These are phyloP conservation scores for Russula brevipes DNA, from an alignment of 768 basidiomycete genomes.

Conservation along the genomic window DNA sequence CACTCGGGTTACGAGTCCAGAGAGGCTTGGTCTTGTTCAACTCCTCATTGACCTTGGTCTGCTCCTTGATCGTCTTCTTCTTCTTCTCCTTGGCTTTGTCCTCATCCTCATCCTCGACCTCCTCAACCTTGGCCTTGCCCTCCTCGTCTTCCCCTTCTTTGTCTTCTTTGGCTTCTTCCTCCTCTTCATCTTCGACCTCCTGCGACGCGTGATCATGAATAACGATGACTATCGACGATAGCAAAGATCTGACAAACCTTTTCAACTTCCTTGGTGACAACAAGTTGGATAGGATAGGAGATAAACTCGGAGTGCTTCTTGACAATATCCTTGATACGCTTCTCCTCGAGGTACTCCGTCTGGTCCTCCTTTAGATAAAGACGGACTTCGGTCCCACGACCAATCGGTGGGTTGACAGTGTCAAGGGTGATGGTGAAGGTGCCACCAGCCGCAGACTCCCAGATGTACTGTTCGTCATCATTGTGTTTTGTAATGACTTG, in stretches of 20 bases:
- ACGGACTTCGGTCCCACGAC: constrained; percentile 89
- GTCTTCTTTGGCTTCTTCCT: constrained; percentile 47
- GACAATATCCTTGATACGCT: constrained; percentile 98
- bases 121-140: constrained; percentile 67
- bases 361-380: constrained; percentile 98
- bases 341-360: constrained; percentile 98
- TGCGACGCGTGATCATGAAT: constrained; percentile 33
- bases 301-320: constrained; percentile 99
- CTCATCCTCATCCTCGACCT: constrained; percentile 65
- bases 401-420: constrained; percentile 81
- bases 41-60: constrained; percentile 85
- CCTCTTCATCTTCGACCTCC: constrained; percentile 70
- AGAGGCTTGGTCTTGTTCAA: constrained; percentile 99
- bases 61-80: constrained; percentile 90
- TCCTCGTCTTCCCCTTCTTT: constrained; percentile 63
- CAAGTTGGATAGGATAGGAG: constrained; percentile 98
- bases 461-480: constrained; percentile 99
- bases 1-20: constrained; percentile 97
- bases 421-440: constrained; percentile 98
- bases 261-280: constrained; percentile 98
- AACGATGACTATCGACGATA: background rate
- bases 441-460: constrained; percentile 99
- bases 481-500: constrained; percentile 99
- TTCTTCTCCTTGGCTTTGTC: constrained; percentile 79
- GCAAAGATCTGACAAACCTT: constrained; percentile 58